phyloP scores from a whole-genome alignment of 2,329 filamentous ascomycete species.

The Hypoxylon sp. region DNA sequence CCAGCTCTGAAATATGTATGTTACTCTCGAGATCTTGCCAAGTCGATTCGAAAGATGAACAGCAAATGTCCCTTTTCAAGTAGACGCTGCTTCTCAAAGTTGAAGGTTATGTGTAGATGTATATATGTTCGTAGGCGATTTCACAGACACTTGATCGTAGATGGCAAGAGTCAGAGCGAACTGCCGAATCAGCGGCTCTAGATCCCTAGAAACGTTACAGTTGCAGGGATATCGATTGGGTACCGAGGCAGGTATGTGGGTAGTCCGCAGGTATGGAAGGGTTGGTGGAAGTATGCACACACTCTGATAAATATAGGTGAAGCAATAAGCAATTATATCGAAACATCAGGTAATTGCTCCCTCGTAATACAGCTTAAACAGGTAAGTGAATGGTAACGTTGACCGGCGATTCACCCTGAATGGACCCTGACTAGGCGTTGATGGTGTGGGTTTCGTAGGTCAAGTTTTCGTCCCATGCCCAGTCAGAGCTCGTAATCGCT shows the following conservation, averaged over 20 bases:
- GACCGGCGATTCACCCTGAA: slow-evolving; percentile 31
- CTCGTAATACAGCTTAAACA: slow-evolving; percentile 24
- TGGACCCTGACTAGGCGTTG: slow-evolving; percentile 12
- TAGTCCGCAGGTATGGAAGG: slow-evolving; percentile 18
- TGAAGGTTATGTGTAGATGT: slow-evolving; percentile 1
- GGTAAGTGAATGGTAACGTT: slow-evolving; percentile 39
- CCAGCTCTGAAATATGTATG: not conserved
- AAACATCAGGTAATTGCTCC: slow-evolving; percentile 31
- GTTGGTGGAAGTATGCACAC: not conserved
- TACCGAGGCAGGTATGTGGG: slow-evolving; percentile 32
- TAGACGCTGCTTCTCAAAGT: slow-evolving; percentile 9
- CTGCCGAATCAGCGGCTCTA: slow-evolving; percentile 46
- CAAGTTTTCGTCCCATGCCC: slow-evolving; percentile 24
- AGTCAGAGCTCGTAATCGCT: slow-evolving; percentile 30
- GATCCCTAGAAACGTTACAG: slow-evolving; percentile 50
- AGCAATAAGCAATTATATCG: slow-evolving; percentile 29
- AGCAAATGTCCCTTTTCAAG: slow-evolving; percentile 4
- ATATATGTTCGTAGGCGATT: slow-evolving; percentile 21
- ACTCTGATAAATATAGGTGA: slow-evolving; percentile 21
- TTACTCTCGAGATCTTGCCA: not conserved
- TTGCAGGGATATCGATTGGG: slow-evolving; percentile 44
- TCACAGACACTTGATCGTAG: slow-evolving; percentile 14
- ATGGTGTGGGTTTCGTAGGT: slow-evolving; percentile 27
- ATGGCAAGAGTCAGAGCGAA: slow-evolving; percentile 38
- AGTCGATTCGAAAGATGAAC: not conserved